Evolutionary conservation across 768 basidiomycete species (phyloP).

Genomic region (Amanita rubescens): DNA sequence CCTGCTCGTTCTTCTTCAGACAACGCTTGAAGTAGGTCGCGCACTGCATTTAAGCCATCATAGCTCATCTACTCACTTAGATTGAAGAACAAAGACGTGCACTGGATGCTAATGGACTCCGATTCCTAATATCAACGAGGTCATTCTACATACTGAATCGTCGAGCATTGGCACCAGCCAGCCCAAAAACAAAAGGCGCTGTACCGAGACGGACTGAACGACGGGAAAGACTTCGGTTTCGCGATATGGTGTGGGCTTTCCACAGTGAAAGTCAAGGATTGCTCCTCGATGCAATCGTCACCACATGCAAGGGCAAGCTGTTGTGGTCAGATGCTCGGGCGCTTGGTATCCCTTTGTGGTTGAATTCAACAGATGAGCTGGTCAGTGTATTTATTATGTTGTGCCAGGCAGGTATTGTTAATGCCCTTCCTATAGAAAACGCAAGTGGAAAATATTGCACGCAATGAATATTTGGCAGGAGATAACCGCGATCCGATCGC

Average conservation of each 20-base stretch:
- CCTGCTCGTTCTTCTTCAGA: conserved; percentile 77
- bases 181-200: conserved; percentile 36
- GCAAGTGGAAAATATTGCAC: conserved; percentile 82
- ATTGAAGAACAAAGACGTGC: conserved; percentile 88
- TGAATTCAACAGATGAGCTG: conserved; percentile 70
- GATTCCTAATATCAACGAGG: conserved; percentile 89
- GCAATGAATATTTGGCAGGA: conserved; percentile 87
- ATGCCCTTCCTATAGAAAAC: conserved; percentile 41
- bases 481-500: conserved; percentile 83
- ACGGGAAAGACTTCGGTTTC: conserved; percentile 76
- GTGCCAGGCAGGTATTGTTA: not conserved
- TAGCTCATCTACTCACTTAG: conserved; percentile 29
- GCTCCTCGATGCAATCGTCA: conserved; percentile 59
- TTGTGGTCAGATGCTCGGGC: conserved; percentile 84
- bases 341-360: conserved; percentile 83
- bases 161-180: conserved; percentile 31
- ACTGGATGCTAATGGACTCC: conserved; percentile 84
- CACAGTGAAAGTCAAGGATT: conserved; percentile 92
- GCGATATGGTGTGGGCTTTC: conserved; percentile 97
- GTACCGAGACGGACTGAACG: conserved; percentile 38
- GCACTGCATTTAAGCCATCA: not conserved
- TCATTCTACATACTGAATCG: conserved; percentile 83
- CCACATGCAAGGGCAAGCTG: conserved; percentile 80
- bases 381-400: conserved; percentile 30
- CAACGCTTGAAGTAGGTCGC: conserved; percentile 69